Evolutionary conservation across 345 rosid genomes (phyloP).

Genomic region (Draba incana): DNA sequence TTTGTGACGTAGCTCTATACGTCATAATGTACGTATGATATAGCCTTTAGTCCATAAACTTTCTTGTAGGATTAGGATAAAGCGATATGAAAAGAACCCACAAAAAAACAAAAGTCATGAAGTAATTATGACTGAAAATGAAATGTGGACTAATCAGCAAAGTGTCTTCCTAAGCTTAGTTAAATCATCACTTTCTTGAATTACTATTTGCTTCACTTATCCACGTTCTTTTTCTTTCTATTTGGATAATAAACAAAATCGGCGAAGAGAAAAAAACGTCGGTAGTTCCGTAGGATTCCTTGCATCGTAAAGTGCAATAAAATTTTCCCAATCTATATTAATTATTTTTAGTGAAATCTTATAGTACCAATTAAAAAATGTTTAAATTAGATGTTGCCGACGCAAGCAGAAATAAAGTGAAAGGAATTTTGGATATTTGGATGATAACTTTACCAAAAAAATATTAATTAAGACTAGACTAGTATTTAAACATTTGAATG

Average conservation of each 20-base stretch:
- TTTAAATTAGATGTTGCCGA: no score
- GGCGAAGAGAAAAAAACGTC: background rate
- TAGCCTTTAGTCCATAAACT: background rate
- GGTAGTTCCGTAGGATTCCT: slow-evolving; percentile 8
- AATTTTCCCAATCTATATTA: no score
- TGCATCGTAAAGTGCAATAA: no score
- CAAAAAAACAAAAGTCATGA: slow-evolving; percentile 16
- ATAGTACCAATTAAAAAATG: no score
- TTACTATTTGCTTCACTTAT: slow-evolving; percentile 20
- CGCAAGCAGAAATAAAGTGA: no score
- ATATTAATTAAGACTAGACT: no score
- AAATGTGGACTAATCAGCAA: slow-evolving; percentile 20
- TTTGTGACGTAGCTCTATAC: slow-evolving; percentile 18
- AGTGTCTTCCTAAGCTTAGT: slow-evolving; percentile 20
- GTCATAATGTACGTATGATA: background rate
- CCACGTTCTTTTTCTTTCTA: background rate
- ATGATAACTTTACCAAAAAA: no score
- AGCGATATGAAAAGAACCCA: slow-evolving; percentile 5
- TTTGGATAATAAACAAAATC: slow-evolving; percentile 1
- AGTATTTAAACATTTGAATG: no score
- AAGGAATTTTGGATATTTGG: no score
- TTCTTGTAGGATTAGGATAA: slow-evolving; percentile 23
- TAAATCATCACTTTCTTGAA: slow-evolving; percentile 32
- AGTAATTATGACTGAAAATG: slow-evolving; percentile 29
- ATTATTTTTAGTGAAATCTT: no score